These are phyloP conservation scores for Lavandula angustifolia DNA, from an alignment of 257 asterid species.

Conservation along the genomic window DNA sequence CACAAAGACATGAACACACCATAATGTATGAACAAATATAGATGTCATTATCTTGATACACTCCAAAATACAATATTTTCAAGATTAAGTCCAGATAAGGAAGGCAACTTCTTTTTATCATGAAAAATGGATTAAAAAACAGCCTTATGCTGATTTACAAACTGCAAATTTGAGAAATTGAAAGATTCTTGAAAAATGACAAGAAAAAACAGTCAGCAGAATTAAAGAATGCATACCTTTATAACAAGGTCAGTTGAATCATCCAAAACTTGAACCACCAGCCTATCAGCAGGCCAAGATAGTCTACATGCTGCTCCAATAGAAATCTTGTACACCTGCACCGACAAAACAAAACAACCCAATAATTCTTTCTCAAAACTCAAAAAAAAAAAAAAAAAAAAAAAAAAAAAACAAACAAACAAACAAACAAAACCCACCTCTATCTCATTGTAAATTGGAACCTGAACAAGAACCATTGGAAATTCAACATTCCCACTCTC, in stretches of 20 bases:
- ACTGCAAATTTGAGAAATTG: neutral
- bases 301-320: conserved; percentile 83
- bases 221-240: conserved; percentile 40
- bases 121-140: neutral
- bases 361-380: too few relatives aligned
- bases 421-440: conserved; percentile 41
- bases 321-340: conserved; percentile 73
- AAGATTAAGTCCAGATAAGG: neutral
- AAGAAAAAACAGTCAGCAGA: neutral
- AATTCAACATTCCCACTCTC: conserved; percentile 46
- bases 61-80: neutral
- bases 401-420: too few relatives aligned
- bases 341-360: neutral
- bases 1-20: too few relatives aligned
- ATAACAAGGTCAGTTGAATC: conserved; percentile 71
- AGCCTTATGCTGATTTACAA: neutral
- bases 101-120: neutral
- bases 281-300: conserved; percentile 76
- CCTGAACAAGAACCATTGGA: conserved; percentile 69
- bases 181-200: conserved; percentile 4
- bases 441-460: conserved; percentile 66
- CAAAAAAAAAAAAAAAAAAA: too few relatives aligned
- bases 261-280: conserved; percentile 71
- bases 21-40: neutral
- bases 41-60: neutral